A percentile compares a stretch with the other conserved stretches of the same genome.
Conservation (phyloP, 495 filamentous ascomycete species). For the Penicillium tannophilum region DNA sequence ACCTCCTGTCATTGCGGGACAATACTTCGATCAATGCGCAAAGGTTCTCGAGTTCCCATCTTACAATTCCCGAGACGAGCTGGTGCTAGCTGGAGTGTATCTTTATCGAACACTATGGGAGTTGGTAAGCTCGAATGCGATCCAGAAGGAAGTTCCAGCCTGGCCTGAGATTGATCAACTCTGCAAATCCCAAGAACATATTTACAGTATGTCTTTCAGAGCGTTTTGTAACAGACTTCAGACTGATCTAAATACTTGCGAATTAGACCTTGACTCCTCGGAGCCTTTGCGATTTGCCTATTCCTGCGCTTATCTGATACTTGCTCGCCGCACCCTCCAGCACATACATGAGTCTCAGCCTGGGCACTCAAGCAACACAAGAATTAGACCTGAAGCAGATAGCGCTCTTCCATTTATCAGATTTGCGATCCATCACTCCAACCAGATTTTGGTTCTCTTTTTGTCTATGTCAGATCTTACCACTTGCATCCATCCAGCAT, state of each 20-base stretch:
- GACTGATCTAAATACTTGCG: not conserved
- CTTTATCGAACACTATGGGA: conserved; percentile 19
- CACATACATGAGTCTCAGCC: conserved; percentile 9
- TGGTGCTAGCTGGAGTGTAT: conserved; percentile 17
- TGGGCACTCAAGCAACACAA: not conserved
- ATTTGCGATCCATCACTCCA: conserved; percentile 13
- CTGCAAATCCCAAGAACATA: conserved; percentile 16
- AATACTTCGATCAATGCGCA: conserved; percentile 22
- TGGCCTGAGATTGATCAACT: conserved; percentile 22
- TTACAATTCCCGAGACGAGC: conserved; percentile 20
- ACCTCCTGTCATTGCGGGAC: conserved; percentile 16
- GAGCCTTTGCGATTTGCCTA: conserved; percentile 25
- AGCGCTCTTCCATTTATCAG: conserved; percentile 8
- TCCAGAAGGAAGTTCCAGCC: conserved; percentile 5
- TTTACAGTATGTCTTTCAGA: conserved; percentile 14
- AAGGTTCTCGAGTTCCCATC: conserved; percentile 18
- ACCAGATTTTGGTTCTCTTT: conserved; percentile 12
- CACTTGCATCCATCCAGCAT: conserved; percentile 20
- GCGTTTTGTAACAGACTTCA: not conserved
- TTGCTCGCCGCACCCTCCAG: conserved; percentile 17
- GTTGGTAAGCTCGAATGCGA: conserved; percentile 15
- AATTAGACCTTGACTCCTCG: conserved; percentile 23
- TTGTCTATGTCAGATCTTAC: conserved; percentile 22
- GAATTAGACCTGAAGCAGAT: not conserved
- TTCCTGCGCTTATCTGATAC: conserved; percentile 21